Conservation (phyloP, 2,329 filamentous ascomycete genomes). For the Setomelanomma holmii region DNA sequence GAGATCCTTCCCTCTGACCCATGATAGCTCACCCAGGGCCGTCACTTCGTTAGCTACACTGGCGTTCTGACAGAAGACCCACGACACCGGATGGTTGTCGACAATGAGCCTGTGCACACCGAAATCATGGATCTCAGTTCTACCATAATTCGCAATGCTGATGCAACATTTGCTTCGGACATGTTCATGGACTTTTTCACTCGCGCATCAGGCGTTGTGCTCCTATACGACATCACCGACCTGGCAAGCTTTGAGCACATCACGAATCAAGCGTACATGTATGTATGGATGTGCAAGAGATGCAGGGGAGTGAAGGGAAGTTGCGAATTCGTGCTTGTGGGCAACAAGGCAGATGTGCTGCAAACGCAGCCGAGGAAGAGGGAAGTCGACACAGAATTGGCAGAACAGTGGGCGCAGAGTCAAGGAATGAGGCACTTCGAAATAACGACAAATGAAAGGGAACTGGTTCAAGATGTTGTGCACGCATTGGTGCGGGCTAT, state of each 20-base stretch:
- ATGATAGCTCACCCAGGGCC: constrained; percentile 12
- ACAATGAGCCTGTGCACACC: constrained; percentile 10
- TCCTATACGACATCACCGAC: constrained; percentile 40
- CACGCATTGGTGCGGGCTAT: constrained; percentile 23
- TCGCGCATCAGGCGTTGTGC: constrained; percentile 28
- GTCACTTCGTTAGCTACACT: constrained; percentile 10
- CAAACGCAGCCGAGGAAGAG: constrained; percentile 2
- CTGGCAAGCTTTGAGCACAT: constrained; percentile 28
- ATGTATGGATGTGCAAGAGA: constrained; percentile 13
- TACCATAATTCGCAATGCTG: constrained; percentile 14
- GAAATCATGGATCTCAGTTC: constrained; percentile 30
- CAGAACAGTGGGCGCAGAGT: constrained; percentile 30
- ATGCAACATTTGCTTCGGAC: constrained; percentile 2
- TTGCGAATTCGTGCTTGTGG: constrained; percentile 34
- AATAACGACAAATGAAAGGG: constrained; percentile 15
- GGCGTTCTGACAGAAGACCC: constrained; percentile 9
- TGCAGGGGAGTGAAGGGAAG: not conserved
- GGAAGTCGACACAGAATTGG: constrained; percentile 24
- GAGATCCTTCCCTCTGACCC: not conserved
- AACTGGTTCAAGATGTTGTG: constrained; percentile 19
- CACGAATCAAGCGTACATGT: constrained; percentile 23
- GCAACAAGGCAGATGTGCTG: constrained; percentile 33
- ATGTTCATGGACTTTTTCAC: constrained; percentile 15
- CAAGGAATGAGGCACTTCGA: constrained; percentile 31
- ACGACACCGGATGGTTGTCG: constrained; percentile 14